Base-by-base conservation (phyloP, 2,329 filamentous ascomycete species). In the Ceratocystis papillata region DNA sequence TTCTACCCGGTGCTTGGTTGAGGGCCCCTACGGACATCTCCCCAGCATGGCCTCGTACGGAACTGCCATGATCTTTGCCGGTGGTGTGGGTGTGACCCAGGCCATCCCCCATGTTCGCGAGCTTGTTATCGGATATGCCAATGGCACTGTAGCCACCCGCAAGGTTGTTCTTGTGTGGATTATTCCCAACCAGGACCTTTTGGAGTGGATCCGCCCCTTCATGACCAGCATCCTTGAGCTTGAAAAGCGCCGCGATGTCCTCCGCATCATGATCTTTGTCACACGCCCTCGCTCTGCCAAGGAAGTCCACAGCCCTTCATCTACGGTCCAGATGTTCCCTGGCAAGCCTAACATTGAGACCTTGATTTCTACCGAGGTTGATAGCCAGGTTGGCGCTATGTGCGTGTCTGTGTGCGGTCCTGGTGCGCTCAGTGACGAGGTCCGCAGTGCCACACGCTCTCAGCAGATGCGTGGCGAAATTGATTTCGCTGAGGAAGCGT, bases 251-350 rank as follows among this genome's bases (percentile, higher is more conserved):
- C 82, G 88, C 66, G 88, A 91, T 68, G 81, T 88, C 64, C 79
- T 92, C 65, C 85, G 86, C 70, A 88, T 92, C 74, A 83, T 90
- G 77, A 82, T 92, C 65, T 92, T 91, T 74, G 86, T 92, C 70
- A 89, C 85, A 70, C 79, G 87, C 67, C 88, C 87, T 5, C 80
- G 87, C 50, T 88, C 85, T 61, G 90, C 86, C 59, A 90, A 90
- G 78, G 88, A 91, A 75, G 90, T 91, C 65, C 87, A 90, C 77
- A 88, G 85, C 70, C 88, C 88, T 1, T 87, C 84, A 45, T 82
- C 86, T 0, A 90, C 86, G 20, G 88, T 93, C 12, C 88, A 91
- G 74, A 92, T 92, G 88, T 90, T 90, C 79, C 88, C 88, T 3
- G 88, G 88, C 17, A 80, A 87, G 70, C 87, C 87, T 20, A 89